A percentile compares a stretch with the other conserved stretches of the same genome.
phyloP scores from a whole-genome alignment of 179 eudicot genomes.

The Dionaea muscipula region DNA sequence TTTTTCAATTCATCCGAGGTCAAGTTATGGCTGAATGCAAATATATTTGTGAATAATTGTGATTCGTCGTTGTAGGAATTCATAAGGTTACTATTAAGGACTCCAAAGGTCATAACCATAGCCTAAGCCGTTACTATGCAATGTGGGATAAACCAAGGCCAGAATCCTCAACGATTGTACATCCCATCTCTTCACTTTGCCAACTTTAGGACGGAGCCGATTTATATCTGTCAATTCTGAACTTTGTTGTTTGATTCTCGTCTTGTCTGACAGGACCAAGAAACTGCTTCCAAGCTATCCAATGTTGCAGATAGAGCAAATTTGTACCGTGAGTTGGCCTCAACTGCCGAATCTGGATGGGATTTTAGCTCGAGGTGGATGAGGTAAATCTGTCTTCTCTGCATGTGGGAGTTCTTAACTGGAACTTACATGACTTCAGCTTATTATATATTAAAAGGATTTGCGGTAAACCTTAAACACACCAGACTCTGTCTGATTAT shows the following conservation, averaged over 20 bases:
- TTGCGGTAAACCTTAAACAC: no score
- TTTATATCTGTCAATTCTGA: neutral
- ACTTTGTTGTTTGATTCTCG: neutral
- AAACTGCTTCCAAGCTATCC: conserved; percentile 43
- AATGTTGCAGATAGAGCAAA: conserved; percentile 30
- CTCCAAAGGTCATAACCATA: conserved; percentile 36
- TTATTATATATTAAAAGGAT: no score
- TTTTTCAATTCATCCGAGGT: neutral
- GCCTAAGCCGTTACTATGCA: conserved; percentile 73
- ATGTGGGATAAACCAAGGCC: conserved; percentile 94
- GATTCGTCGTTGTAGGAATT: conserved; percentile 35
- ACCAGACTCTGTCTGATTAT: no score
- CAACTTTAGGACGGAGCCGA: neutral
- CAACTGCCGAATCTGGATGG: conserved; percentile 95
- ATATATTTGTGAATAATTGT: neutral
- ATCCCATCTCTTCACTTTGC: conserved; percentile 12
- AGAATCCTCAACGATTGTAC: conserved; percentile 69
- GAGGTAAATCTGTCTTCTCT: conserved; percentile 38
- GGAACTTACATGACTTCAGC: no score
- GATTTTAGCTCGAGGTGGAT: conserved; percentile 96
- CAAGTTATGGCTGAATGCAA: neutral
- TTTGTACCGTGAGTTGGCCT: conserved; percentile 73
- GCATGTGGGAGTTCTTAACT: no score
- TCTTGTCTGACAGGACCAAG: conserved; percentile 39
- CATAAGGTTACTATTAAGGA: conserved; percentile 64